A percentile compares a stretch with the other conserved stretches of the same genome.
Conservation (phyloP, 2,329 filamentous ascomycete genomes). For the Monosporascus ibericus region DNA sequence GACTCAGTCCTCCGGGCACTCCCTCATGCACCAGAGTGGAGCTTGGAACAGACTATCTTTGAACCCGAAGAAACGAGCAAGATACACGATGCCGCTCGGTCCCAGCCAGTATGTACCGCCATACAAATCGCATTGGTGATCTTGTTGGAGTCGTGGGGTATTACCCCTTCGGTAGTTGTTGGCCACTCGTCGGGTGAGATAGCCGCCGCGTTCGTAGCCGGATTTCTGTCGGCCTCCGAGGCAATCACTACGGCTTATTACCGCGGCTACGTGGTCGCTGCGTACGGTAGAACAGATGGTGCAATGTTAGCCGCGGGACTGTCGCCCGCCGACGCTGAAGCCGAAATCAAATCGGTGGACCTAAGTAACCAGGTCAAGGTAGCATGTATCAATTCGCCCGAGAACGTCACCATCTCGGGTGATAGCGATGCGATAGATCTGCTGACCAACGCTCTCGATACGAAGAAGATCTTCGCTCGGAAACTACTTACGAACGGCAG, state of each 20-base stretch:
- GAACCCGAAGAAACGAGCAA: neutral
- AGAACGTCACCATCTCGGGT: neutral
- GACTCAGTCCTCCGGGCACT: neutral
- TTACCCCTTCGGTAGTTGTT: constrained; percentile 2
- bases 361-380: neutral
- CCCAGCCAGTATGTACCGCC: constrained; percentile 5
- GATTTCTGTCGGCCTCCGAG: constrained; percentile 9
- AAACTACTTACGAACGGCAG: neutral
- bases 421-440: neutral
- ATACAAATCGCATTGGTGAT: constrained; percentile 6
- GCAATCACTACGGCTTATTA: constrained; percentile 9
- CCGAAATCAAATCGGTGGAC: neutral
- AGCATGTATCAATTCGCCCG: constrained; percentile 2
- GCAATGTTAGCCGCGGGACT: constrained; percentile 11
- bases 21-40: neutral
- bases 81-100: neutral
- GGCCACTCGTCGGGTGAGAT: constrained; percentile 27
- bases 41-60: neutral
- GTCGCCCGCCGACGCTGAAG: neutral
- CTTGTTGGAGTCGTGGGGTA: constrained; percentile 2
- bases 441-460: neutral
- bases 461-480: neutral
- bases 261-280: constrained; percentile 4
- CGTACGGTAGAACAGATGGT: neutral
- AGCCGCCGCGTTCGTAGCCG: constrained; percentile 33